Percentiles rank a stretch among this genome's conserved stretches.
phyloP scores from a whole-genome alignment of 2,329 filamentous ascomycete genomes.

The Sordariomycetes sp. region DNA sequence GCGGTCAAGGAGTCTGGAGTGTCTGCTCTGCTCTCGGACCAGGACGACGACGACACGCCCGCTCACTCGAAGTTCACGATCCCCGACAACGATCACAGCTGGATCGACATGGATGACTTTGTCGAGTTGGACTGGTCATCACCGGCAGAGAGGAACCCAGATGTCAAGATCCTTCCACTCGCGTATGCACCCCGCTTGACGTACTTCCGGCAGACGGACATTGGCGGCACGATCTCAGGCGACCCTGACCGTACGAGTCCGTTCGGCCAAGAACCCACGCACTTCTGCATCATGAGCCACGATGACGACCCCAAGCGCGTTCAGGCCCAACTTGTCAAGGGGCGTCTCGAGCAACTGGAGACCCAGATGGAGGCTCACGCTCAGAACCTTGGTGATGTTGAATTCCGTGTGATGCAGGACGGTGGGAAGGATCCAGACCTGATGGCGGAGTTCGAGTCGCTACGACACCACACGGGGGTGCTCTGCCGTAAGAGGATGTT shows the following conservation, averaged over 20 bases:
- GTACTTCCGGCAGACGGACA: slow-evolving; percentile 95
- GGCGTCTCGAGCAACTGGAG: slow-evolving; percentile 67
- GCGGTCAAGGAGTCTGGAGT: slow-evolving; percentile 9
- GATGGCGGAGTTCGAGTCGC: slow-evolving; percentile 49
- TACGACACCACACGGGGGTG: slow-evolving; percentile 43
- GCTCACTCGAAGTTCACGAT: slow-evolving; percentile 88
- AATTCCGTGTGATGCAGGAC: slow-evolving; percentile 51
- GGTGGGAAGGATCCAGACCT: slow-evolving; percentile 37
- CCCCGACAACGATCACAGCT: slow-evolving; percentile 86
- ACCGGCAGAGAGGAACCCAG: slow-evolving; percentile 78
- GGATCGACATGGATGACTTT: slow-evolving; percentile 99
- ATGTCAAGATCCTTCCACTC: slow-evolving; percentile 87
- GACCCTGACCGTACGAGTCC: slow-evolving; percentile 75
- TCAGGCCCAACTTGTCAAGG: slow-evolving; percentile 74
- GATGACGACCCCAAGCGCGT: slow-evolving; percentile 82
- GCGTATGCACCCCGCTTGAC: slow-evolving; percentile 91
- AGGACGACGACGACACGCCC: slow-evolving; percentile 43
- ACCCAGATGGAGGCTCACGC: slow-evolving; percentile 69
- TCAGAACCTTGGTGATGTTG: slow-evolving; percentile 62
- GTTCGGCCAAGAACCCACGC: slow-evolving; percentile 88
- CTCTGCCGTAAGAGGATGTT: slow-evolving; percentile 48
- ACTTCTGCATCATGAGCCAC: slow-evolving; percentile 89
- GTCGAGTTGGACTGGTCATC: slow-evolving; percentile 96
- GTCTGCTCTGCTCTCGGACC: slow-evolving; percentile 18
- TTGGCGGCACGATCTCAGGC: slow-evolving; percentile 67